phyloP scores from a whole-genome alignment of 208 protist genomes.

The Leishmania amazonensis region DNA sequence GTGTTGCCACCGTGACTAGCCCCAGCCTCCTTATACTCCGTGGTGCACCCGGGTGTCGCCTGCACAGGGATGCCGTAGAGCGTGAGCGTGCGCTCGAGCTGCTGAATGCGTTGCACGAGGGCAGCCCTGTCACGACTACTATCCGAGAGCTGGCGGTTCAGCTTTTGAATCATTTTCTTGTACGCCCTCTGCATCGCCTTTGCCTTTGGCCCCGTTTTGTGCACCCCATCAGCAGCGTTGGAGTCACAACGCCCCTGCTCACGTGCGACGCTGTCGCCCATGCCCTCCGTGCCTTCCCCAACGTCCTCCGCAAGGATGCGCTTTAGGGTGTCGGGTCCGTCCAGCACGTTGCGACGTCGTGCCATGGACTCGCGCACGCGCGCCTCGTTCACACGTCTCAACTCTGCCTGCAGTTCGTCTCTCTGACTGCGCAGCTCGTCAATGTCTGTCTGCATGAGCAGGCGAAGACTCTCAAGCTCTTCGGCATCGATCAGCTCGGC shows the following conservation, averaged over 20 bases:
- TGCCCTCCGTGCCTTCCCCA: neutral
- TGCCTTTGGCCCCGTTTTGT: constrained; percentile 14
- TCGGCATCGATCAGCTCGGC: constrained; percentile 57
- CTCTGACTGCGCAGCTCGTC: constrained; percentile 67
- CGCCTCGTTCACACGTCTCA: constrained; percentile 44
- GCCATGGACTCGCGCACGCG: constrained; percentile 21
- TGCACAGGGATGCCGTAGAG: constrained; percentile 21
- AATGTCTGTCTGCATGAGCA: constrained; percentile 79
- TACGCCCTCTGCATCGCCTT: constrained; percentile 43
- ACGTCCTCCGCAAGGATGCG: constrained; percentile 31
- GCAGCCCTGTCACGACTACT: constrained; percentile 41
- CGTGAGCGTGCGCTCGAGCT: constrained; percentile 34
- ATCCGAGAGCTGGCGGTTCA: constrained; percentile 64
- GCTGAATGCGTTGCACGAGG: constrained; percentile 42
- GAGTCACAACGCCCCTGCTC: neutral
- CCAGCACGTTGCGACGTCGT: constrained; percentile 19
- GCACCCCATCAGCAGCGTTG: constrained; percentile 13
- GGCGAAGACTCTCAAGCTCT: constrained; percentile 74
- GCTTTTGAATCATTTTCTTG: constrained; percentile 58
- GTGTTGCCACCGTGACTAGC: neutral
- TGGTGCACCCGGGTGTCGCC: neutral
- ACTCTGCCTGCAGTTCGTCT: constrained; percentile 46
- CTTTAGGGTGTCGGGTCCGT: constrained; percentile 23
- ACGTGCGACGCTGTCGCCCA: neutral
- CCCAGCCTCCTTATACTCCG: neutral